Conservation (phyloP, 2,329 filamentous ascomycete species). For the Fusarium nelsonii region DNA sequence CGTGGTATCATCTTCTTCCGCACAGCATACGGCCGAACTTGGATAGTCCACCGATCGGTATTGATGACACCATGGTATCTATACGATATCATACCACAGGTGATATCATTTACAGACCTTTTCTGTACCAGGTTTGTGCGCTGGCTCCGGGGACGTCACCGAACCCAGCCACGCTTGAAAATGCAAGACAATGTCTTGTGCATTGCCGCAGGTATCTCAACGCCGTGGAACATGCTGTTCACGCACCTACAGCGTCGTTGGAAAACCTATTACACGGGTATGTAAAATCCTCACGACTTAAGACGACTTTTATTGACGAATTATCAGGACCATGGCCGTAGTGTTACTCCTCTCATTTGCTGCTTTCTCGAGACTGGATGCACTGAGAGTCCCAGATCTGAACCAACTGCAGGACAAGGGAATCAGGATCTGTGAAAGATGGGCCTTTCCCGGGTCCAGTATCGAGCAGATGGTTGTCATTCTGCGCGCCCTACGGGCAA, state of each 20-base stretch:
- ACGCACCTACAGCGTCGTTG: slow-evolving; percentile 21
- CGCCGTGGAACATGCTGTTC: slow-evolving; percentile 32
- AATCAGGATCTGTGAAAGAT: slow-evolving; percentile 37
- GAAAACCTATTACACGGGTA: slow-evolving; percentile 40
- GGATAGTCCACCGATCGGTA: slow-evolving; percentile 6
- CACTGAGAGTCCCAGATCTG: slow-evolving; percentile 31
- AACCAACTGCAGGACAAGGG: slow-evolving; percentile 39
- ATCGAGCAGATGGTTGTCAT: slow-evolving; percentile 44
- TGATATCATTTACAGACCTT: slow-evolving; percentile 37
- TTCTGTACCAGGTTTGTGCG: slow-evolving; percentile 35
- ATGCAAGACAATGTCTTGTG: slow-evolving; percentile 32
- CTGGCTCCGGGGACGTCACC: slow-evolving; percentile 6
- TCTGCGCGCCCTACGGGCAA: slow-evolving; percentile 34
- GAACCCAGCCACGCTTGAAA: slow-evolving; percentile 22
- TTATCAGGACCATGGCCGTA: slow-evolving; percentile 32
- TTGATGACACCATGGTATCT: slow-evolving; percentile 37
- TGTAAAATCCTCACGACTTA: not conserved
- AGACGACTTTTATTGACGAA: not conserved
- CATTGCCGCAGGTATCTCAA: slow-evolving; percentile 34
- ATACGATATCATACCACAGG: slow-evolving; percentile 39
- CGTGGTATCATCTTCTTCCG: slow-evolving; percentile 41
- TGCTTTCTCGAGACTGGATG: slow-evolving; percentile 30
- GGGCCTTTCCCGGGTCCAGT: slow-evolving; percentile 38
- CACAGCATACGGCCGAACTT: slow-evolving; percentile 35
- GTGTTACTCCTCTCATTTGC: slow-evolving; percentile 35